Base-by-base conservation (phyloP, 2,329 filamentous ascomycete species). In the Fusarium sp. region DNA sequence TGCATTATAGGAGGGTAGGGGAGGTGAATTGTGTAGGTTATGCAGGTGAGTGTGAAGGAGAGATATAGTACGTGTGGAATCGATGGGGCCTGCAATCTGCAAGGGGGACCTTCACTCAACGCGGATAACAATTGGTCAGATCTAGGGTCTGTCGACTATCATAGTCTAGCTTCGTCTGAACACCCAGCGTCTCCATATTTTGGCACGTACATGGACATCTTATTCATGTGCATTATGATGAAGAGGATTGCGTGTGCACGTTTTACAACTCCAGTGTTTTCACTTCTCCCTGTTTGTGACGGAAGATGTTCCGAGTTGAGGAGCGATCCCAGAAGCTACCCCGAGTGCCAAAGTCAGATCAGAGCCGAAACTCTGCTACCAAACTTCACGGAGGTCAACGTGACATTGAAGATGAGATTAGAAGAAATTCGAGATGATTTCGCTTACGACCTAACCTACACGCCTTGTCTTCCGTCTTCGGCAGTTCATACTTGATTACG, bases 181-280 rank as follows among this genome's bases (percentile, higher is more conserved):
- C 26, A 6, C 6, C 18, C 18, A 26, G 46, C 11, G 17, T 22
- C 28, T 45, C 17, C 26, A 38, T n/a, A 52, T 39, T 40, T 59
- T 69, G 43, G 38, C 61, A 69, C 61, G 48, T 46, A 34, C n/a
- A 31, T 48, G 18, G 17, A 18, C 43, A 53, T 48, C 40, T 39
- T 63, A 52, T 54, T 31, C 48, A 58, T 42, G 17, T 54, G n/a
- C 8, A 51, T 63, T 69, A 55, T 59, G 49, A 38, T 31, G 28
- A 31, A 28, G 24, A 58, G 62, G 62, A 57, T 70, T 71, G 58
- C 67, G 58, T 61, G 55, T 71, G 68, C 68, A 65, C 51, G 54
- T 68, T 68, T 53, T 53, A 59, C 42, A 40, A 56, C 38, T 68
- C 50, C 44, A 53, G 55, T 46, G 42, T 67, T 54, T 61, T 60